Evolutionary conservation across 108 stramenopile genomes (phyloP), one percentile per base, ranked within the genome.

Genomic region (Hondaea fermentalgiana): DNA sequence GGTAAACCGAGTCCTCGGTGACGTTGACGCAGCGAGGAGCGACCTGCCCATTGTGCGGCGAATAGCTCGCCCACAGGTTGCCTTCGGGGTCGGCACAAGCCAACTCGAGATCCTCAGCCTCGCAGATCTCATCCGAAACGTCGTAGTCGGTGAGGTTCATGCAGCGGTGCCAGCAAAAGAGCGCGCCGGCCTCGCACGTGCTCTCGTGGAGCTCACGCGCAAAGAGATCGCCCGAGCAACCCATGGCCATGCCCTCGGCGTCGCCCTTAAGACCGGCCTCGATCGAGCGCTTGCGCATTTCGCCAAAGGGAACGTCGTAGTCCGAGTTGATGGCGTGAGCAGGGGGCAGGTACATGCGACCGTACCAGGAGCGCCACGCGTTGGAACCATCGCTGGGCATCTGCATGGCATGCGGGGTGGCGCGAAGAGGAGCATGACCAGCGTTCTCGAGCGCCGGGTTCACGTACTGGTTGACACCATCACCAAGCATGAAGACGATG

Each of bases 331-430:
- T 59, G 3, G 95, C 96, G 88, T 91, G 88, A 5, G 89, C 64
- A n/a, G 96, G 96, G 19, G 96, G 93, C 17, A 96, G 89, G 45
- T 95, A 94, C 96, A 96, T 96, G 51, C 95, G 93, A 4, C 96
- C 96, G 88, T 95, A 96, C 96, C 96, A 96, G 29, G 95, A 92
- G 19, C 96, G 95, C 60, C 91, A 87, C 3, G 71, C 72, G 51
- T 8, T 16, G 51, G 35, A 25, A 3, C 49, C 76, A 8, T 90
- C 72, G 28, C 5, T 10, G 23, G 92, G 88, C 91, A 94, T 90
- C 44, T 45, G 5, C 28, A 94, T 23, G 12, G 94, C 94, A 89
- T 96, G 95, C 44, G 96, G 96, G 51, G 93, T 88, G 23, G 95
- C 95, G 47, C 94, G 93, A 4, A 96, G 93, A 5, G 4, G 35